Evolutionary conservation across 208 protist species (phyloP).

Genomic region (Acanthamoeba healyi): DNA sequence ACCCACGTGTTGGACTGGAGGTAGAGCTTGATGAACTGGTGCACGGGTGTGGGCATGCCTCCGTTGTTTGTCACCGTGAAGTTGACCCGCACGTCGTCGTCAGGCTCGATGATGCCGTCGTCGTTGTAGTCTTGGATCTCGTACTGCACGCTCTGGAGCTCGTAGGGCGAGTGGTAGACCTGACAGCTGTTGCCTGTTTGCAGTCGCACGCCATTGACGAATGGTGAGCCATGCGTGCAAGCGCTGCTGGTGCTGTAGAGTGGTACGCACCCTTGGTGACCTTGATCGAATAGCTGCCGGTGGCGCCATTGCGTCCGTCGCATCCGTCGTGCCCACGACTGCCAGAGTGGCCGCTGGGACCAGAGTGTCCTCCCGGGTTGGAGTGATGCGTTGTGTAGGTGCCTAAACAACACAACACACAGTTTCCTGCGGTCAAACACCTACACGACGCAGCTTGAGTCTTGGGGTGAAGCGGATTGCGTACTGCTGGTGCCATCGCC

Average conservation of each 20-base stretch:
- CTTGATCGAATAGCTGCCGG: neutral
- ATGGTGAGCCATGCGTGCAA: neutral
- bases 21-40: constrained; percentile 42
- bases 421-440: too few relatives aligned
- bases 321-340: neutral
- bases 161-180: constrained; percentile 10
- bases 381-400: constrained; percentile 23
- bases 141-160: neutral
- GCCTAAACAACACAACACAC: neutral
- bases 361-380: neutral
- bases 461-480: neutral
- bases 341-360: neutral
- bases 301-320: neutral
- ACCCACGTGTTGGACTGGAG: constrained; percentile 56
- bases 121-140: constrained; percentile 34
- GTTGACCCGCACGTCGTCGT: constrained; percentile 7
- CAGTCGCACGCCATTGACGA: neutral
- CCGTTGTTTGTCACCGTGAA: constrained; percentile 20
- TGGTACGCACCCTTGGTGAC: neutral
- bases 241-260: neutral
- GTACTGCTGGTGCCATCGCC: neutral
- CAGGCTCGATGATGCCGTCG: constrained; percentile 56
- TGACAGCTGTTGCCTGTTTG: neutral
- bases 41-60: constrained; percentile 47
- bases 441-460: neutral